Evolutionary conservation across 2,329 filamentous ascomycete species (phyloP).

Genomic region (Neonectria hederae): DNA sequence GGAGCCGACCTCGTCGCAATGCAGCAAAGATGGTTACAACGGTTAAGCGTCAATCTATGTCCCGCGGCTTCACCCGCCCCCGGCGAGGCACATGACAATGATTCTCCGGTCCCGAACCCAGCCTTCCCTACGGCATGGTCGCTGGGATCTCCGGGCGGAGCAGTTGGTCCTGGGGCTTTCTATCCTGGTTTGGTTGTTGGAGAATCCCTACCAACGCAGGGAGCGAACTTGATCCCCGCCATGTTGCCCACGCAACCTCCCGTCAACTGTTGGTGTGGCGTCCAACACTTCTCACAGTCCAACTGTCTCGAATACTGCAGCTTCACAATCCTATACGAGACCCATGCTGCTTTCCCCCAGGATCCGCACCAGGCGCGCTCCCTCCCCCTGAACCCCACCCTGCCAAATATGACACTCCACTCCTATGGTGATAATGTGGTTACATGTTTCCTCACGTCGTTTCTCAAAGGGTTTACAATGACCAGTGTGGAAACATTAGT

Average conservation of each 20-base stretch:
- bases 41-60: slow-evolving; percentile 4
- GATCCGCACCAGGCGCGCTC: slow-evolving; percentile 29
- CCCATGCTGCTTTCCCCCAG: slow-evolving; percentile 35
- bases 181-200: slow-evolving; percentile 2
- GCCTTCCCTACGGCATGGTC: slow-evolving; percentile 20
- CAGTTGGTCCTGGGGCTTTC: not conserved
- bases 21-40: slow-evolving; percentile 22
- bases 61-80: slow-evolving; percentile 6
- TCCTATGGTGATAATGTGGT: slow-evolving; percentile 37
- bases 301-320: slow-evolving; percentile 40
- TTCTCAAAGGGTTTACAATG: slow-evolving; percentile 37
- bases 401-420: slow-evolving; percentile 37
- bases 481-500: slow-evolving; percentile 37
- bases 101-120: slow-evolving; percentile 9
- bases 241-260: slow-evolving; percentile 26
- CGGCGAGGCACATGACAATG: slow-evolving; percentile 23
- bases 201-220: slow-evolving; percentile 17
- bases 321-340: slow-evolving; percentile 39
- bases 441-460: slow-evolving; percentile 33
- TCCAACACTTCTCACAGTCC: slow-evolving; percentile 34
- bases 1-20: slow-evolving; percentile 25
- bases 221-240: slow-evolving; percentile 15
- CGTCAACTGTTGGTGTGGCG: slow-evolving; percentile 41
- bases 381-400: slow-evolving; percentile 36
- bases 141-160: not conserved